Conservation (phyloP, 148 eudicot genomes). For the Cornus controversa region DNA sequence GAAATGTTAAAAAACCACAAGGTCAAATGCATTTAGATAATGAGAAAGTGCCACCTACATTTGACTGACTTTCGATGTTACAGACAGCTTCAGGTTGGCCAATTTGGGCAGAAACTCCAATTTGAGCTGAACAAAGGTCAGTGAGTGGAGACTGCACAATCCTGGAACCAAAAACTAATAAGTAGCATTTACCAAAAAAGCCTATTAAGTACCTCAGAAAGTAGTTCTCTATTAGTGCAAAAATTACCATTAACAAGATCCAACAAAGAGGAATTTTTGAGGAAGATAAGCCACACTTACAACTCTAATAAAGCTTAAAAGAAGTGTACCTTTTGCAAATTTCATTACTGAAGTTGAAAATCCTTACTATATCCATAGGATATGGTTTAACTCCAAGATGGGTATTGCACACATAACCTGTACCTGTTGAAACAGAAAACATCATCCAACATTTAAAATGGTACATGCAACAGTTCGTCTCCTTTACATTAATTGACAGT, state of each 20-base stretch:
- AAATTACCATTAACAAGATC: background rate
- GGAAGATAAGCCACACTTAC: background rate
- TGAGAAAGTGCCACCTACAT: constrained; percentile 19
- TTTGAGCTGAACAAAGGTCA: constrained; percentile 48
- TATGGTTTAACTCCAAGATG: constrained; percentile 52
- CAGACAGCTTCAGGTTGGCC: constrained; percentile 23
- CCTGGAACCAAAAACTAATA: constrained; percentile 37
- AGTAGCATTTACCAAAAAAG: background rate
- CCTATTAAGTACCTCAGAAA: constrained; percentile 3
- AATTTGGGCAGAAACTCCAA: constrained; percentile 33
- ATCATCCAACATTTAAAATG: background rate
- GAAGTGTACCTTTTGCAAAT: constrained; percentile 64
- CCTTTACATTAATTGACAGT: background rate
- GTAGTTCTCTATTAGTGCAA: too few relatives aligned
- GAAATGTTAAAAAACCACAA: background rate
- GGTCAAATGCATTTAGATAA: background rate
- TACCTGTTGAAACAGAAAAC: constrained; percentile 48
- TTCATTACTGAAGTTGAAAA: constrained; percentile 81
- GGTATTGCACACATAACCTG: constrained; percentile 78
- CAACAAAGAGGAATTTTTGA: background rate
- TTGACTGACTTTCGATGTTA: constrained; percentile 16
- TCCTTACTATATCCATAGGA: constrained; percentile 76
- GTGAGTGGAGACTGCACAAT: constrained; percentile 57
- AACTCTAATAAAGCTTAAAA: background rate
- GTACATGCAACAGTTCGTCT: background rate